Base-by-base conservation (phyloP, 805 yeast species). In the Candida quercuum region DNA sequence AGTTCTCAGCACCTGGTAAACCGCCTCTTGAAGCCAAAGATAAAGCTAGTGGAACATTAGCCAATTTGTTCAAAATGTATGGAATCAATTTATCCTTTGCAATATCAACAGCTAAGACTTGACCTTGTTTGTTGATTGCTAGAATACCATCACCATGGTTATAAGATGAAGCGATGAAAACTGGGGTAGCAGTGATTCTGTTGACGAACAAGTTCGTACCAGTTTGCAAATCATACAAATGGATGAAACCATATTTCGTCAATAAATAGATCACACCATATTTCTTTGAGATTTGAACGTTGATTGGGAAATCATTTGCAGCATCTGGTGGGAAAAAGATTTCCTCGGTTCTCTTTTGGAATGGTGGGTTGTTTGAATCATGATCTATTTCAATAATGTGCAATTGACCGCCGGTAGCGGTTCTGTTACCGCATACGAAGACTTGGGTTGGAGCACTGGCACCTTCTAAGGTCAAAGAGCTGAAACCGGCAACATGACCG, bases 301-400 rank as follows among this genome's bases (percentile, higher is more conserved):
- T 76, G 48, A 93, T 88, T 43, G 99, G 99, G 80, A 93, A 93
- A 66, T 93, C 99, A 60, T 84, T 85, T 28, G 85, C 72, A 33
- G 96, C 95, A 66, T 94, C 99, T 20, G 95, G 89, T 25, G 99
- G 99, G 76, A 91, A 88, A 66, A 85, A 93, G 44, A 93, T 80
- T 53, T 91, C 98, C 34, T 86, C 93, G 32, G 86, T 77, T 63
- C 88, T 88, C 74, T 94, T 93, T 43, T 76, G 74, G 68, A 84
- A 93, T n/a, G 97, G 95, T 52, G 81, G 76, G 30, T 77, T 76
- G 39, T 80, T 81, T 15, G 83, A 84, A 51, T 80, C 86, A 60
- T 93, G 98, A 61, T 93, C 99, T 54, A 94, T 93, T 68, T 94
- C 99, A 49, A 91, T 86, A 49, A 93, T 78, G 63, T 89, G 96